A percentile compares a stretch with the other conserved stretches of the same genome.
Conservation (phyloP, 2,329 filamentous ascomycete genomes). For the Pseudopyricularia cyperi region DNA sequence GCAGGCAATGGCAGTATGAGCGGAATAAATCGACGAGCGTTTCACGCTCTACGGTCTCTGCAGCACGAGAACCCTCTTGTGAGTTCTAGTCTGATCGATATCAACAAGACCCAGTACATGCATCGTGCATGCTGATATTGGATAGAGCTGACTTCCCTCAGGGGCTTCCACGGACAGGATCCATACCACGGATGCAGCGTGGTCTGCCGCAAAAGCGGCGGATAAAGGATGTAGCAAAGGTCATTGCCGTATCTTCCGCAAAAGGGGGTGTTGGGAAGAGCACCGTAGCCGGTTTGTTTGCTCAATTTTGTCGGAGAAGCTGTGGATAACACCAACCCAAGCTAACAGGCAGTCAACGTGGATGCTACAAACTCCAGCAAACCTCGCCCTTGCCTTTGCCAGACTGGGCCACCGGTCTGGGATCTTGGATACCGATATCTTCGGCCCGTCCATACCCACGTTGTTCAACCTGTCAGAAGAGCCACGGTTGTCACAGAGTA, state of each 20-base stretch:
- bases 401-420: conserved; percentile 69
- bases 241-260: conserved; percentile 93
- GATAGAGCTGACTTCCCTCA: conserved; percentile 19
- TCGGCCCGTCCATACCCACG: conserved; percentile 88
- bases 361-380: conserved; percentile 39
- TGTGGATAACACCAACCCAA: no score
- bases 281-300: conserved; percentile 61
- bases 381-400: conserved; percentile 78
- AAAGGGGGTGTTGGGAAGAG: conserved; percentile 98
- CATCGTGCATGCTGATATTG: neutral
- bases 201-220: conserved; percentile 69
- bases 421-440: conserved; percentile 92
- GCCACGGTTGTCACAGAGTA: conserved; percentile 61
- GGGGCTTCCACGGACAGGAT: conserved; percentile 73
- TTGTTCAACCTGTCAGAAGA: conserved; percentile 72
- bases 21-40: conserved; percentile 13
- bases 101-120: neutral
- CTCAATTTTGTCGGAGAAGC: neutral
- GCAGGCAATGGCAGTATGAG: conserved; percentile 9
- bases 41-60: conserved; percentile 40
- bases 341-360: no score
- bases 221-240: conserved; percentile 75
- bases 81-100: conserved; percentile 11
- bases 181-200: conserved; percentile 62
- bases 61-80: conserved; percentile 85